These are phyloP conservation scores for Heliosperma pusillum DNA, from an alignment of 148 eudicot species.

Conservation along the genomic window DNA sequence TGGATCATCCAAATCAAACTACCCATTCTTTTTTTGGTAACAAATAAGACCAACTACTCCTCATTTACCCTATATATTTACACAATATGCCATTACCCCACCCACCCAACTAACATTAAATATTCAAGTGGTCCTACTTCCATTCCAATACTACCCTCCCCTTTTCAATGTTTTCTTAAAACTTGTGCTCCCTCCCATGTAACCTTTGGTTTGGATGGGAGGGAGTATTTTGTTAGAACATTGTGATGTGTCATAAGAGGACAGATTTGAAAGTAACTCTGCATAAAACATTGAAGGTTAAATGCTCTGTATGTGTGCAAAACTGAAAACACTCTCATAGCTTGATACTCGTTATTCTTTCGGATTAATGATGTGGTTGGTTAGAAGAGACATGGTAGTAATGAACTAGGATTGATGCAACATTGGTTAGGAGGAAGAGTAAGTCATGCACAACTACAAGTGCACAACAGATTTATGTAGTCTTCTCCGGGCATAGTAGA, in stretches of 20 bases:
- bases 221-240: background rate
- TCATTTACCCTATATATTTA: no score
- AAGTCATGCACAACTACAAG: background rate
- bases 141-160: no score
- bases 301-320: background rate
- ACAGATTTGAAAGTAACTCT: background rate
- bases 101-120: no score
- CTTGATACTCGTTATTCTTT: background rate
- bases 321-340: background rate
- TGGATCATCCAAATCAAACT: no score
- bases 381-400: background rate
- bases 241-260: background rate
- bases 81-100: no score
- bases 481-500: background rate
- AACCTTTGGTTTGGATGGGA: no score
- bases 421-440: background rate
- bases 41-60: no score
- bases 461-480: background rate
- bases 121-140: no score
- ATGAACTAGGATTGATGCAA: no score
- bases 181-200: no score
- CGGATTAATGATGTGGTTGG: background rate
- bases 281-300: background rate
- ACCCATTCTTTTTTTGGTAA: no score
- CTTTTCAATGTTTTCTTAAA: no score